A percentile compares a stretch with the other conserved stretches of the same genome.
Evolutionary conservation across 768 basidiomycete genomes (phyloP).

Genomic region (Tylopilus cervinicoccineus): DNA sequence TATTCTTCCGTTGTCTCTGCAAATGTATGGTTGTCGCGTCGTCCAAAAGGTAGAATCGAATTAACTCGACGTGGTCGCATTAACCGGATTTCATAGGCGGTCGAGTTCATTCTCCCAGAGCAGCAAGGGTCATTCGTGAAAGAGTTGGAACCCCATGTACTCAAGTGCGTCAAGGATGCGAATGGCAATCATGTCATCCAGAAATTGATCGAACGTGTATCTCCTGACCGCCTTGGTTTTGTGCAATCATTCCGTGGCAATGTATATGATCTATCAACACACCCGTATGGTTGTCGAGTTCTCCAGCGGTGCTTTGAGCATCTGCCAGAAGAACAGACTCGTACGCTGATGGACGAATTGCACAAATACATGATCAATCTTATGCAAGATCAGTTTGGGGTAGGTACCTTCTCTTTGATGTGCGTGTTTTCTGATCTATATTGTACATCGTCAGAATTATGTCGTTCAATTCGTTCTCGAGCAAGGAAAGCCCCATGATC

Average conservation of each 20-base stretch:
- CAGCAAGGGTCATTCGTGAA: conserved; percentile 73
- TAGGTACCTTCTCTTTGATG: conserved; percentile 34
- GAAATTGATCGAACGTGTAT: conserved; percentile 80
- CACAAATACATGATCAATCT: conserved; percentile 65
- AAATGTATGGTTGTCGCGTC: conserved; percentile 96
- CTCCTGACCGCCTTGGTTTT: conserved; percentile 72
- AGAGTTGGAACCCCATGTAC: conserved; percentile 75
- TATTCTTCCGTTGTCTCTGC: conserved; percentile 70
- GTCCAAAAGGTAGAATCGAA: conserved; percentile 71
- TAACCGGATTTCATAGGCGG: conserved; percentile 49
- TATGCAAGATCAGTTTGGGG: conserved; percentile 91
- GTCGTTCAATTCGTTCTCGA: conserved; percentile 93
- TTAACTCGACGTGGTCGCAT: not conserved
- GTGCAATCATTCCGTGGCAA: conserved; percentile 72
- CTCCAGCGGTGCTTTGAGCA: conserved; percentile 91
- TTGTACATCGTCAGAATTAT: conserved; percentile 63
- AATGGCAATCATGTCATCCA: conserved; percentile 97
- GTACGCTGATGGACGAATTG: conserved; percentile 78
- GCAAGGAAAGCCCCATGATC: conserved; percentile 69
- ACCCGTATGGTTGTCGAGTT: conserved; percentile 93
- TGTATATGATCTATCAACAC: conserved; percentile 77
- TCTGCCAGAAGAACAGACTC: conserved; percentile 62
- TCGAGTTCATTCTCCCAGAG: conserved; percentile 76
- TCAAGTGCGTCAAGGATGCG: conserved; percentile 84
- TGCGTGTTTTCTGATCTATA: not conserved